Percentiles rank a stretch among this genome's conserved stretches.
Conservation (phyloP, 164 flowering plant species). For the Pachysandra terminalis region DNA sequence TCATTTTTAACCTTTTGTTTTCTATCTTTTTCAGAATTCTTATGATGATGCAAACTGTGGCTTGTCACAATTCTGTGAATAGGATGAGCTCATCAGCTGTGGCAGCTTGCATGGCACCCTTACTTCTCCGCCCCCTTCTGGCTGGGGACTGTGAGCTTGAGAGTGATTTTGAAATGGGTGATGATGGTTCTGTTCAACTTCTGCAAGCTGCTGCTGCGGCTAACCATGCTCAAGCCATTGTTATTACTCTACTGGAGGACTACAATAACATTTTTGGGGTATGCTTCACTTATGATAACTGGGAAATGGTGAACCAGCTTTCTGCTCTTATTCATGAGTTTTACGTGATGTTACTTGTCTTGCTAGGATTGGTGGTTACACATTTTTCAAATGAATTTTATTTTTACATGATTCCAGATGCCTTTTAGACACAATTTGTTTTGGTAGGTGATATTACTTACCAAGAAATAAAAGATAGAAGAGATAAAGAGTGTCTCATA, state of each 20-base stretch:
- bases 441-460: no score
- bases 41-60: slow-evolving; percentile 88
- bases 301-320: no score
- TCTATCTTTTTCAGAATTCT: slow-evolving; percentile 58
- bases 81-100: slow-evolving; percentile 93
- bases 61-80: slow-evolving; percentile 69
- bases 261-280: slow-evolving; percentile 84
- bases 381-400: no score
- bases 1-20: background rate
- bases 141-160: slow-evolving; percentile 95
- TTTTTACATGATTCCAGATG: no score
- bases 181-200: slow-evolving; percentile 90
- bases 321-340: no score
- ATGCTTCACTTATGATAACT: slow-evolving; percentile 17
- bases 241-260: slow-evolving; percentile 79
- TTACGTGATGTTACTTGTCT: no score
- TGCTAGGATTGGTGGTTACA: no score
- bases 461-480: no score
- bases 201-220: slow-evolving; percentile 99
- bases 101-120: slow-evolving; percentile 99
- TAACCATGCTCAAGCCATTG: slow-evolving; percentile 97
- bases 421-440: no score
- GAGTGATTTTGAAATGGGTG: slow-evolving; percentile 71
- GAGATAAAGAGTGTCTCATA: no score
- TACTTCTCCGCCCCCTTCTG: slow-evolving; percentile 94